Evolutionary conservation across 768 basidiomycete species (phyloP).

Genomic region (Pisolithus albus): DNA sequence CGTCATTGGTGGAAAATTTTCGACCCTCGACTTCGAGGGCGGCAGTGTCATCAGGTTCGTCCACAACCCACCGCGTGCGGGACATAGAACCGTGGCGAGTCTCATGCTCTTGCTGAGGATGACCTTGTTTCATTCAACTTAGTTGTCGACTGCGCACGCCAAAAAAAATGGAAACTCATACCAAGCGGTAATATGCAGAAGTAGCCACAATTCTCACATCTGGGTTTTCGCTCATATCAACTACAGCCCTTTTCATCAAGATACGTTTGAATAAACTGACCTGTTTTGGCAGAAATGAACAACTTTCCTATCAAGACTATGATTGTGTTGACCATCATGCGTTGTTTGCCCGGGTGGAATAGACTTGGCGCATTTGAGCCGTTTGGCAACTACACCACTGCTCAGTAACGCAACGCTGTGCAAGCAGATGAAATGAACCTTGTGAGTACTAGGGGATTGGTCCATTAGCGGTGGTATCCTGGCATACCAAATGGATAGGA

Average conservation of each 20-base stretch:
- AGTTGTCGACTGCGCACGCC: background rate
- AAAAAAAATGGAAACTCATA: constrained; percentile 13
- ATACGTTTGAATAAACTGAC: constrained; percentile 19
- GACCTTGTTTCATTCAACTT: constrained; percentile 28
- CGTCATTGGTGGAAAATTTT: constrained; percentile 41
- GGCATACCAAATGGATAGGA: background rate
- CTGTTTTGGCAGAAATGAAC: constrained; percentile 51
- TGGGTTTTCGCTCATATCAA: constrained; percentile 9
- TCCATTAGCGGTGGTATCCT: background rate
- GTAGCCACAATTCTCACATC: constrained; percentile 52
- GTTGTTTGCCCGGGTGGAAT: constrained; percentile 36
- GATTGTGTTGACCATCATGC: constrained; percentile 46
- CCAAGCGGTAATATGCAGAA: constrained; percentile 52
- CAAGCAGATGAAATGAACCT: constrained; percentile 26
- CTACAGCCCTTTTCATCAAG: too few relatives aligned
- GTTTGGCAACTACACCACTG: constrained; percentile 35
- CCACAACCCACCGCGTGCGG: constrained; percentile 43
- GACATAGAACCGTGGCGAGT: constrained; percentile 56
- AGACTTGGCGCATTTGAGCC: constrained; percentile 40
- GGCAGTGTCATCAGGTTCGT: constrained; percentile 37
- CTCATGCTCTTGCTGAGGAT: constrained; percentile 49
- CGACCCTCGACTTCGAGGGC: constrained; percentile 43
- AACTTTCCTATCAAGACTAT: constrained; percentile 36
- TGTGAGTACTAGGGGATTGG: constrained; percentile 42
- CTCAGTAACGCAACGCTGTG: background rate